Evolutionary conservation across 352 stramenopile genomes (phyloP), one percentile per base, ranked within the genome.

Genomic region (Pythium myriotylum): DNA sequence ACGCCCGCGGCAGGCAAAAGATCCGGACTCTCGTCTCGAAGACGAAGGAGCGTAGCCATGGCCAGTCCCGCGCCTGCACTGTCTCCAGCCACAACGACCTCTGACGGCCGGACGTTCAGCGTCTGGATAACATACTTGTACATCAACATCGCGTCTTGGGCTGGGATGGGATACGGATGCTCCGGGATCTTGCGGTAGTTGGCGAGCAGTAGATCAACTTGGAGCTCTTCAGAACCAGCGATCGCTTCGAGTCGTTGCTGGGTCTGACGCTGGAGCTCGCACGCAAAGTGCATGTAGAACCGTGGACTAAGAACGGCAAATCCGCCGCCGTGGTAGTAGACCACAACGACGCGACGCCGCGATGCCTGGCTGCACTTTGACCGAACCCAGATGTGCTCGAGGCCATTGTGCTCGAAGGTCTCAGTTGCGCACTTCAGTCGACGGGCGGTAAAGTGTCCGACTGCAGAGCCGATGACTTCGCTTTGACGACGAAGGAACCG

Each of bases 331-430:
- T 88, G 76, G 54, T 62, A 76, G 57, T 76, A 85, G 19, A 88
- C 55, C 20, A 88, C 65, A 13, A 79, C 71, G 32, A 84, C 33
- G 22, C 66, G 62, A 39, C 53, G 45, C n/a, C n/a, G n/a, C n/a
- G n/a, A n/a, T n/a, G n/a, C n/a, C n/a, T n/a, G n/a, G n/a, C n/a
- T n/a, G n/a, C n/a, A n/a, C n/a, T n/a, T n/a, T n/a, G n/a, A n/a
- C n/a, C 59, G 59, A 8, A 87, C 43, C 75, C 77, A 85, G n/a
- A 87, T n/a, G 32, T 87, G 77, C 29, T 84, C 72, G 6, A 84
- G 58, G 14, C 68, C 74, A n/a, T 77, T 74, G 53, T 72, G 32
- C n/a, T 52, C 43, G 43, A 87, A 79, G 40, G 54, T 72, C 52
- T 81, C 64, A n/a, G 33, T 54, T 23, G 51, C 57, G 40, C 77